Percentiles rank a stretch among this genome's conserved stretches.
These are phyloP conservation scores for Smallanthus sonchifolius DNA, from an alignment of 129 eudicot species.

Conservation along the genomic window DNA sequence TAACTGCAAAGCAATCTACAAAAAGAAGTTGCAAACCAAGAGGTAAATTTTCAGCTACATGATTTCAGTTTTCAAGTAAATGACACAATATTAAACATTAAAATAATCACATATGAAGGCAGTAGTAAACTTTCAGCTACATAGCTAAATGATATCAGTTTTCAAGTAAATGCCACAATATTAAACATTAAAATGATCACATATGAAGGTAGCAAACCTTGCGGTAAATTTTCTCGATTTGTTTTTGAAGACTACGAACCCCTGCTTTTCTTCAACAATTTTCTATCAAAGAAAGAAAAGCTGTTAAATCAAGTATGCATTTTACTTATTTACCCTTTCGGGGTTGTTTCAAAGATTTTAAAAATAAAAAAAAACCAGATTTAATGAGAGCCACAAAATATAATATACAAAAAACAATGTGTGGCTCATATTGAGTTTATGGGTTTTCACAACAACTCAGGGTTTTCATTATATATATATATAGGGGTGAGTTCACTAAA, in stretches of 20 bases:
- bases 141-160: neutral
- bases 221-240: conserved; percentile 95
- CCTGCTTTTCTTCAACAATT: conserved; percentile 99
- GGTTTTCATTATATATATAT: no score
- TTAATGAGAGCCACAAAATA: no score
- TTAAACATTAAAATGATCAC: conserved; percentile 1
- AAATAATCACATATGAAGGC: no score
- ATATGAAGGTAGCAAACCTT: conserved; percentile 48
- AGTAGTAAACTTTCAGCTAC: neutral
- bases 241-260: conserved; percentile 94
- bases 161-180: neutral
- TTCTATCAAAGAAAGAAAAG: conserved; percentile 90
- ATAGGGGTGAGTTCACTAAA: no score
- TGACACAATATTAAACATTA: no score
- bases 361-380: no score
- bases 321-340: no score
- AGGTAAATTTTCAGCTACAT: neutral
- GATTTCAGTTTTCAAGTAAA: neutral
- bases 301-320: no score
- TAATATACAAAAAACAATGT: no score
- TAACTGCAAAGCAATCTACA: conserved; percentile 82
- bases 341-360: no score
- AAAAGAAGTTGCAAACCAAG: neutral
- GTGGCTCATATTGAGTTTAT: no score
- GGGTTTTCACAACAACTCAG: no score